Percentiles rank a stretch among this genome's conserved stretches.
These are phyloP conservation scores for Aspergillus sp. DNA, from an alignment of 2,329 filamentous ascomycete genomes.

Conservation along the genomic window DNA sequence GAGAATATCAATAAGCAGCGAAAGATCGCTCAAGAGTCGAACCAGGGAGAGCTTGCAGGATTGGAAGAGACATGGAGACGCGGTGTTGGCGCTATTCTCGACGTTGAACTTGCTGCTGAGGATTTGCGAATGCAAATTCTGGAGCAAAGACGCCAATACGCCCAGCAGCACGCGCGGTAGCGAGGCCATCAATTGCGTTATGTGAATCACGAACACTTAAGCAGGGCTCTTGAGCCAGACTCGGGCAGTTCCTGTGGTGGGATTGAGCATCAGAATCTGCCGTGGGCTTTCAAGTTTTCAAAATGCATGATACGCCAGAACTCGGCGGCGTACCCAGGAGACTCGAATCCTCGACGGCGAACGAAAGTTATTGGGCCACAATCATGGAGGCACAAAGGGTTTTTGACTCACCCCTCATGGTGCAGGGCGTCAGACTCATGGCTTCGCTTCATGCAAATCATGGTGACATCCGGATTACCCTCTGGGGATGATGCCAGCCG, in stretches of 20 bases:
- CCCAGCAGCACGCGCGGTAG: slow-evolving; percentile 40
- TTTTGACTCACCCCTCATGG: no score
- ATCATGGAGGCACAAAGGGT: no score
- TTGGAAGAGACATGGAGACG: slow-evolving; percentile 79
- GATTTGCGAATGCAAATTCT: slow-evolving; percentile 69
- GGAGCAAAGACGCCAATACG: slow-evolving; percentile 57
- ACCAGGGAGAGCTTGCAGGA: slow-evolving; percentile 71
- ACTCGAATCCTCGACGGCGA: no score
- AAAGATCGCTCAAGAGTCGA: slow-evolving; percentile 70
- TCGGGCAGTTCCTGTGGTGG: background rate
- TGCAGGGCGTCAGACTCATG: no score
- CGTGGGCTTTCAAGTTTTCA: no score
- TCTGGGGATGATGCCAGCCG: no score
- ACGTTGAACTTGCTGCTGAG: slow-evolving; percentile 85
- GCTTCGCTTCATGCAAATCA: no score
- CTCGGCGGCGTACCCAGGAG: no score
- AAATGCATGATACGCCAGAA: no score
- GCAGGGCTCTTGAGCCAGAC: background rate
- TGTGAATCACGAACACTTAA: background rate
- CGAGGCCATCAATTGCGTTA: background rate
- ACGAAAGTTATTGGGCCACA: no score
- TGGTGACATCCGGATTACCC: no score
- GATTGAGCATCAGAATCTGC: no score
- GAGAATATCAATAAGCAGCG: slow-evolving; percentile 75
- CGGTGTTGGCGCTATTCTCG: slow-evolving; percentile 77